These are phyloP conservation scores for Ephemerocybe angulata DNA, from an alignment of 768 basidiomycete species.

Conservation along the genomic window DNA sequence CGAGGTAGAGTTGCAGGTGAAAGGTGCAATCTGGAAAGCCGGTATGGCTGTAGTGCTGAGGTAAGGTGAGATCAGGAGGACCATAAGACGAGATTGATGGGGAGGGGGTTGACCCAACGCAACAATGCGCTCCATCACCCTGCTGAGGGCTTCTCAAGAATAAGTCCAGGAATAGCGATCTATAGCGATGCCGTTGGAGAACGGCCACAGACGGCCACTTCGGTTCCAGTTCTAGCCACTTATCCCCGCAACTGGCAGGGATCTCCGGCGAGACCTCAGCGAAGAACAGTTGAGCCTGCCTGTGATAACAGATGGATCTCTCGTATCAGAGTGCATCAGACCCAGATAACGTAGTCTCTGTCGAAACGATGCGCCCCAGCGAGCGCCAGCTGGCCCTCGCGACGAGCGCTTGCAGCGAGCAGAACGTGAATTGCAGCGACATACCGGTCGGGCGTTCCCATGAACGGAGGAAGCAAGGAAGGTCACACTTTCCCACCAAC, in stretches of 20 bases:
- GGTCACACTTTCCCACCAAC: slow-evolving; percentile 11
- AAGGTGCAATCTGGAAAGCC: neutral
- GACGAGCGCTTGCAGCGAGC: no score
- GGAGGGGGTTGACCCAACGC: neutral
- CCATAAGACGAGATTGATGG: slow-evolving; percentile 10
- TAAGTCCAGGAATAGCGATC: no score
- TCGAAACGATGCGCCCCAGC: no score
- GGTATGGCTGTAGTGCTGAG: slow-evolving; percentile 19
- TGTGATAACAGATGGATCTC: neutral
- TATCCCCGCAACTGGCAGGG: neutral
- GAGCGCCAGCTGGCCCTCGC: no score
- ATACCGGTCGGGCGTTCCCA: neutral
- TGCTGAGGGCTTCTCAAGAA: neutral
- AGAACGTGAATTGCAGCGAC: no score
- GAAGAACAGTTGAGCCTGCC: neutral
- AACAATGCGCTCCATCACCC: slow-evolving; percentile 2
- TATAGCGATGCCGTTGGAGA: neutral
- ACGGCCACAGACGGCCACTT: neutral
- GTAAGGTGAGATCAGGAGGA: slow-evolving; percentile 20
- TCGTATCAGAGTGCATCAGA: no score
- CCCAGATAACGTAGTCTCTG: no score
- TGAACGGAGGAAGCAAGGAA: slow-evolving; percentile 1
- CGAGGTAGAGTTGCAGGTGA: neutral
- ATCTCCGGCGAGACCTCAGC: neutral
- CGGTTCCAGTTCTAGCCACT: neutral